phyloP scores from a whole-genome alignment of 2,329 filamentous ascomycete genomes.

The Arachnomyces sp. region DNA sequence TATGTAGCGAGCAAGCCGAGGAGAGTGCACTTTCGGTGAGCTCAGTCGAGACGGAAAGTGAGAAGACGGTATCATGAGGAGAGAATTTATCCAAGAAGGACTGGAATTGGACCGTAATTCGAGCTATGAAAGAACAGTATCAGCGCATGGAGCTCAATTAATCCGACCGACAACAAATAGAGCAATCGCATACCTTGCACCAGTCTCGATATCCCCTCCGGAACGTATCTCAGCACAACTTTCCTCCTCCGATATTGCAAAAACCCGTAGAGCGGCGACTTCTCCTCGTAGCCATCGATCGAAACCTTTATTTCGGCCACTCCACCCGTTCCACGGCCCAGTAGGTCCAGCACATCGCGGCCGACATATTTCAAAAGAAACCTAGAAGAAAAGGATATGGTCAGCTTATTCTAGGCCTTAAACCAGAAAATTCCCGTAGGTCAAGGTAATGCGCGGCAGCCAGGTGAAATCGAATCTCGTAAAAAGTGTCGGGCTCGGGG shows the following conservation, averaged over 20 bases:
- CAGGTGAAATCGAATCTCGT: conserved; percentile 8
- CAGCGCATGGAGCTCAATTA: conserved; percentile 8
- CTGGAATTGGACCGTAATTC: conserved; percentile 64
- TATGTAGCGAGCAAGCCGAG: conserved; percentile 80
- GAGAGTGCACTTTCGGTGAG: conserved; percentile 83
- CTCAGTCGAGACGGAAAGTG: conserved; percentile 66
- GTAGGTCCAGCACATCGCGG: conserved; percentile 77
- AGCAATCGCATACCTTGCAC: conserved; percentile 65
- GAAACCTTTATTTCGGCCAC: conserved; percentile 74
- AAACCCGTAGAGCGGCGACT: conserved; percentile 85
- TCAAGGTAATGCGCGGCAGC: conserved; percentile 7
- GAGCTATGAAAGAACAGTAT: conserved; percentile 50
- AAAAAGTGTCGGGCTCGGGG: conserved; percentile 8
- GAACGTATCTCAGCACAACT: conserved; percentile 86
- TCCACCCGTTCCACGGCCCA: conserved; percentile 70
- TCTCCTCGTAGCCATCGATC: conserved; percentile 71
- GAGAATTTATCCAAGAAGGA: conserved; percentile 52
- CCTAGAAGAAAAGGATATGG: conserved; percentile 47
- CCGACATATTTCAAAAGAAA: conserved; percentile 87
- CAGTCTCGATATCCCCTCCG: conserved; percentile 80
- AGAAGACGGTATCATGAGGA: conserved; percentile 78
- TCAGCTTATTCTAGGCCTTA: conserved; percentile 3
- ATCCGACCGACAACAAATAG: conserved; percentile 1
- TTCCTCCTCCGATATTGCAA: conserved; percentile 83
- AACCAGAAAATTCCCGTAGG: not conserved